Percentiles rank a stretch among this genome's conserved stretches.
Conservation (phyloP, 192 early-diverging fungal genomes). For the Borealophlyctis nickersoniae region DNA sequence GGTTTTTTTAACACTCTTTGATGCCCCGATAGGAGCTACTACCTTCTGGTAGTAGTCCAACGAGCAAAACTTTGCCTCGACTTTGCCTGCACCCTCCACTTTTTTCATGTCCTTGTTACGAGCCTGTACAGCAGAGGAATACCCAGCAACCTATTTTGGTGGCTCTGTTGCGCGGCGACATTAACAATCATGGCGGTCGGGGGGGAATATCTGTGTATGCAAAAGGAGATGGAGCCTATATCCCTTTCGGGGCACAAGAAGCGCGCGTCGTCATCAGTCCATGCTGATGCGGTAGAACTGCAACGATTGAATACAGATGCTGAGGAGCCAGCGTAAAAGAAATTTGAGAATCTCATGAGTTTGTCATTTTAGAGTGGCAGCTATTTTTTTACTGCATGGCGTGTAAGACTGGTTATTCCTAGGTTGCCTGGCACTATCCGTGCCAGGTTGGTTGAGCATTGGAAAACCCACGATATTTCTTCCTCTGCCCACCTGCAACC, state of each 20-base stretch:
- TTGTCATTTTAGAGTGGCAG: too few relatives aligned
- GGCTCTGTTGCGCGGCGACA: slow-evolving; percentile 53
- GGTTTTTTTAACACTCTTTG: slow-evolving; percentile 2
- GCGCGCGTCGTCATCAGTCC: neutral
- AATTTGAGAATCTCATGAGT: too few relatives aligned
- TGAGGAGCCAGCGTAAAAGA: neutral
- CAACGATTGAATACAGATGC: neutral
- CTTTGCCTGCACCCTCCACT: slow-evolving; percentile 70
- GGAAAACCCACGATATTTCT: too few relatives aligned
- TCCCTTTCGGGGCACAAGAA: slow-evolving; percentile 16
- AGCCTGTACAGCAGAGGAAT: slow-evolving; percentile 55
- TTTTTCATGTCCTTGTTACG: slow-evolving; percentile 62
- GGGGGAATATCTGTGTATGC: slow-evolving; percentile 79
- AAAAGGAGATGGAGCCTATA: slow-evolving; percentile 76
- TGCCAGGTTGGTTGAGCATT: too few relatives aligned
- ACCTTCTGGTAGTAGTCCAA: slow-evolving; percentile 55
- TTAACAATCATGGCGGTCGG: slow-evolving; percentile 65
- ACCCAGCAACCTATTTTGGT: slow-evolving; percentile 69
- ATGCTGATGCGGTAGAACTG: neutral
- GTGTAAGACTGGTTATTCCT: too few relatives aligned
- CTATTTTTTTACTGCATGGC: too few relatives aligned
- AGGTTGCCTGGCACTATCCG: too few relatives aligned
- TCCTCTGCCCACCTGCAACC: too few relatives aligned
- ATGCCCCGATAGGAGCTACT: slow-evolving; percentile 21
- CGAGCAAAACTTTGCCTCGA: slow-evolving; percentile 74